Percentiles rank a stretch among this genome's conserved stretches.
These are phyloP conservation scores for Termitomyces sp. DNA, from an alignment of 768 basidiomycete species.

Conservation along the genomic window DNA sequence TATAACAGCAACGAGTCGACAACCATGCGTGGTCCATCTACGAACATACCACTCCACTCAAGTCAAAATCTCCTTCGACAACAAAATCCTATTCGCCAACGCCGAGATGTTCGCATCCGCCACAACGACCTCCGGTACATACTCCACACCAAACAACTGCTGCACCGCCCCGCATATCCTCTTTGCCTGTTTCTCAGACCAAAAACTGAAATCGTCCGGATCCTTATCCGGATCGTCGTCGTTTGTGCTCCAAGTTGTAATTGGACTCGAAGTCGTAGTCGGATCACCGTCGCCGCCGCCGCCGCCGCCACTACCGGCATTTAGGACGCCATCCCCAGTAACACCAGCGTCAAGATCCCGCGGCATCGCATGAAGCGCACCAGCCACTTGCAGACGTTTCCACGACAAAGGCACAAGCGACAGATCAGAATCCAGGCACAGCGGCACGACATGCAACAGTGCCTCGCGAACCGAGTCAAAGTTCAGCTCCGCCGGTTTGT, in stretches of 20 bases:
- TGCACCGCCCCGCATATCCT: constrained; percentile 80
- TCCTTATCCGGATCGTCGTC: constrained; percentile 40
- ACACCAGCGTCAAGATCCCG: background rate
- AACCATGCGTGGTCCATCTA: too few relatives aligned
- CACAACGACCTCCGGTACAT: constrained; percentile 83
- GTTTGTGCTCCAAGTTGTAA: background rate
- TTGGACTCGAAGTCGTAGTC: too few relatives aligned
- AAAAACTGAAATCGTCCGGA: constrained; percentile 92
- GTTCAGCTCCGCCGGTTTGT: too few relatives aligned
- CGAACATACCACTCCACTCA: too few relatives aligned
- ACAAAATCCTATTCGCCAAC: constrained; percentile 77
- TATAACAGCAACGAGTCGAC: too few relatives aligned
- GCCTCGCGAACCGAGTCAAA: too few relatives aligned
- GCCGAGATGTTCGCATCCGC: constrained; percentile 91
- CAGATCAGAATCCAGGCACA: too few relatives aligned
- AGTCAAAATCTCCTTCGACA: constrained; percentile 59
- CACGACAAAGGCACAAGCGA: too few relatives aligned
- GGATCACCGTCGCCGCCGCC: too few relatives aligned
- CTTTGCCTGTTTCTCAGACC: constrained; percentile 86
- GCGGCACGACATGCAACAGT: too few relatives aligned
- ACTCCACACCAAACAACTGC: constrained; percentile 83
- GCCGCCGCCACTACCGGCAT: background rate
- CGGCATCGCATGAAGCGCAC: background rate
- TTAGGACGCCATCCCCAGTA: background rate
- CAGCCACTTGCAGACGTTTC: constrained; percentile 11